Percentiles rank a stretch among this genome's conserved stretches.
Evolutionary conservation across 352 stramenopile species (phyloP).

Genomic region (Phytophthora ohioensis): DNA sequence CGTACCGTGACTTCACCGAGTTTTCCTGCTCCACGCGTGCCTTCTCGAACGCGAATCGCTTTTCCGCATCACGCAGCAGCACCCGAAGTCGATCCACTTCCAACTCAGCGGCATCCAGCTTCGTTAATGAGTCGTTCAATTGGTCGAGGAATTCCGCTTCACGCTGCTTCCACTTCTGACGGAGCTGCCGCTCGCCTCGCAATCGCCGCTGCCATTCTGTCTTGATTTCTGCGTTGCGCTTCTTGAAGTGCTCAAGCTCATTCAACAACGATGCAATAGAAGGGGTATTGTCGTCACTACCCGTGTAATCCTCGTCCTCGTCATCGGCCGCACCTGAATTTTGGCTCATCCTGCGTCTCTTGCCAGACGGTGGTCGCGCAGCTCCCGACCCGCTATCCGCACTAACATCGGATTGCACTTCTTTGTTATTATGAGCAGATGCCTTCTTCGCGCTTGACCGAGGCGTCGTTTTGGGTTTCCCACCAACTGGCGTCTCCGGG

Average conservation of each 20-base stretch:
- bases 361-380: constrained; percentile 15
- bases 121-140: constrained; percentile 65
- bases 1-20: constrained; percentile 78
- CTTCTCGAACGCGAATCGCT: constrained; percentile 76
- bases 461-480: constrained; percentile 21
- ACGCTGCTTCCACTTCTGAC: constrained; percentile 79
- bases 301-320: constrained; percentile 41
- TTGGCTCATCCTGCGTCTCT: constrained; percentile 21
- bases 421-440: constrained; percentile 10
- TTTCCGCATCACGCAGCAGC: constrained; percentile 73
- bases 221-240: constrained; percentile 84
- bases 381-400: constrained; percentile 1
- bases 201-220: constrained; percentile 84
- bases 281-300: constrained; percentile 36
- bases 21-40: constrained; percentile 77
- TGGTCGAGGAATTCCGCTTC: constrained; percentile 79
- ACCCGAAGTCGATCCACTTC: constrained; percentile 50
- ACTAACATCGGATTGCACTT: constrained; percentile 15
- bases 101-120: constrained; percentile 59
- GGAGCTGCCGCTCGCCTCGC: constrained; percentile 79
- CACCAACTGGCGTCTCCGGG: constrained; percentile 17
- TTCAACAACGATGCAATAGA: constrained; percentile 42
- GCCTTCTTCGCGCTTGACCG: constrained; percentile 22
- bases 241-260: constrained; percentile 82
- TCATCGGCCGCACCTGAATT: constrained; percentile 30